A percentile compares a stretch with the other conserved stretches of the same genome.
These are phyloP conservation scores for Phytophthora pluvialis DNA, from an alignment of 352 stramenopile species.

Conservation along the genomic window DNA sequence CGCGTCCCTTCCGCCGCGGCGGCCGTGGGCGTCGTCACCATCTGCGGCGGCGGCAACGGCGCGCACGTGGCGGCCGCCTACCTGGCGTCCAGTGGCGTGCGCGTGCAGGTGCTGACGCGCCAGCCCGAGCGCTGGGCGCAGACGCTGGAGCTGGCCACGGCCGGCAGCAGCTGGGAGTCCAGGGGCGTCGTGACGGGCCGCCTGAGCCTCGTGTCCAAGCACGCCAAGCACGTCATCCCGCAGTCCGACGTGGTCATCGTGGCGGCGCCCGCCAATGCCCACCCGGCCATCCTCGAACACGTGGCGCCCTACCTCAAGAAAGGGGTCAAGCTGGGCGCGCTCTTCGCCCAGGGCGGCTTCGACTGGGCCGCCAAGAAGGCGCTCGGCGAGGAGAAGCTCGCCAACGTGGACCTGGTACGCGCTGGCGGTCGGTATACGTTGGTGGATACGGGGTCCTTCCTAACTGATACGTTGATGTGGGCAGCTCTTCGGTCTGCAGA, in stretches of 20 bases:
- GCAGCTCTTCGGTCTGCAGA: constrained; percentile 92
- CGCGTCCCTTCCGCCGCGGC: constrained; percentile 41
- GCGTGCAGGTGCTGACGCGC: constrained; percentile 82
- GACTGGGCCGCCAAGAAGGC: constrained; percentile 92
- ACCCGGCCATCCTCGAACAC: constrained; percentile 80
- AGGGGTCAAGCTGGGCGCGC: constrained; percentile 81
- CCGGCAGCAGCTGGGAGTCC: constrained; percentile 87
- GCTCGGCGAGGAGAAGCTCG: constrained; percentile 69
- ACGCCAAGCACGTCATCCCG: constrained; percentile 86
- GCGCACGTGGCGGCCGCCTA: constrained; percentile 91
- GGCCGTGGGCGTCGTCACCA: constrained; percentile 76
- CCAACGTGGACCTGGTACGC: constrained; percentile 63
- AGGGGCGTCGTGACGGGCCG: constrained; percentile 76
- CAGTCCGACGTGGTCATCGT: constrained; percentile 91
- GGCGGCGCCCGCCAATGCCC: constrained; percentile 89
- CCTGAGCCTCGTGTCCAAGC: constrained; percentile 79
- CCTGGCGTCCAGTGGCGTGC: constrained; percentile 85
- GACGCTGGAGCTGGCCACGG: constrained; percentile 79
- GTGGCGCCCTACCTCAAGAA: constrained; percentile 89
- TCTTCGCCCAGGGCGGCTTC: constrained; percentile 93
- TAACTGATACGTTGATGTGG: constrained; percentile 14
- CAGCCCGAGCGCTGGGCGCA: constrained; percentile 85
- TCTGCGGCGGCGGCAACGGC: constrained; percentile 93
- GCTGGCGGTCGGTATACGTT: not conserved
- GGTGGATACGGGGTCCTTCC: not conserved